Evolutionary conservation across 495 filamentous ascomycete species (phyloP).

Genomic region (Neurospora tetraspora): DNA sequence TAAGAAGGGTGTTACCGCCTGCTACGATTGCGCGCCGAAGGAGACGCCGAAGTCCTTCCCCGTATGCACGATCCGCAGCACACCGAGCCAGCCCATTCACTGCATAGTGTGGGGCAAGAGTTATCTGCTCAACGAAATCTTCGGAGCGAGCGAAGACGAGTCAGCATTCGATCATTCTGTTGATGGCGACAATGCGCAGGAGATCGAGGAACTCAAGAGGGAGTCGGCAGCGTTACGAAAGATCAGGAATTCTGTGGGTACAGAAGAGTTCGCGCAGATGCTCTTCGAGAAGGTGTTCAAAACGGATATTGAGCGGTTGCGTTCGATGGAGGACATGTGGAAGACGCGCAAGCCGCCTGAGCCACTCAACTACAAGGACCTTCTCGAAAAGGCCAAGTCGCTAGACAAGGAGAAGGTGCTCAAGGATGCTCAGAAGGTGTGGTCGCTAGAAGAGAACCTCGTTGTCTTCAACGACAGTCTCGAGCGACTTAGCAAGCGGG

Average conservation of each 20-base stretch:
- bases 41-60: slow-evolving; percentile 83
- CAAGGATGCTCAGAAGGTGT: slow-evolving; percentile 61
- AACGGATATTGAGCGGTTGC: slow-evolving; percentile 70
- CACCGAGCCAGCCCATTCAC: slow-evolving; percentile 89
- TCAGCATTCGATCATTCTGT: slow-evolving; percentile 64
- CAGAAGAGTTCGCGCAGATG: slow-evolving; percentile 62
- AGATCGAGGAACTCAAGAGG: slow-evolving; percentile 74
- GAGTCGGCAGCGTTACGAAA: slow-evolving; percentile 76
- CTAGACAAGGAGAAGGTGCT: slow-evolving; percentile 45
- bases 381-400: slow-evolving; percentile 33
- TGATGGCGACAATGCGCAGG: slow-evolving; percentile 74
- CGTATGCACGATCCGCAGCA: slow-evolving; percentile 94
- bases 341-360: slow-evolving; percentile 67
- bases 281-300: slow-evolving; percentile 92
- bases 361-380: slow-evolving; percentile 52
- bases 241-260: slow-evolving; percentile 76
- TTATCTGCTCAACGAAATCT: slow-evolving; percentile 89
- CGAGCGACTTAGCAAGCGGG: slow-evolving; percentile 60
- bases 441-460: slow-evolving; percentile 74
- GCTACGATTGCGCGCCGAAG: slow-evolving; percentile 90
- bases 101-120: slow-evolving; percentile 99
- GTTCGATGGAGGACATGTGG: slow-evolving; percentile 97
- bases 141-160: slow-evolving; percentile 83
- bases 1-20: slow-evolving; percentile 86
- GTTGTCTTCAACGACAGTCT: slow-evolving; percentile 81